Conservation (phyloP, 2,329 filamentous ascomycete species). For the Penicillium hesseltinei region DNA sequence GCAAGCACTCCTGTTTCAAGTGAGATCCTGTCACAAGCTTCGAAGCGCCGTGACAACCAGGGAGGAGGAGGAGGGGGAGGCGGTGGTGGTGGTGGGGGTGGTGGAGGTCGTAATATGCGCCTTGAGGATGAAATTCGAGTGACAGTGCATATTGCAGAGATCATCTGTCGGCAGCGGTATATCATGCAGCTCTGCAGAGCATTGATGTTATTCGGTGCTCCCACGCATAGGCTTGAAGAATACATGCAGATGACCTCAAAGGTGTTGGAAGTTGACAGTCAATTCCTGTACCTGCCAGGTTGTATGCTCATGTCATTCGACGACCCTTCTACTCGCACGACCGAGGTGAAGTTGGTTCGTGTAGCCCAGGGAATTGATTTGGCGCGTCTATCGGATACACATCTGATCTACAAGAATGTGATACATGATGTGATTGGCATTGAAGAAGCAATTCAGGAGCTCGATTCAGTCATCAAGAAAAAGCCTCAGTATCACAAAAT, state of each 20-base stretch:
- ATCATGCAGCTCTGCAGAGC: slow-evolving; percentile 79
- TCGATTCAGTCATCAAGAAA: slow-evolving; percentile 55
- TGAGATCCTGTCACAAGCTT: slow-evolving; percentile 29
- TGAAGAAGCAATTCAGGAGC: slow-evolving; percentile 41
- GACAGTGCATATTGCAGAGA: slow-evolving; percentile 62
- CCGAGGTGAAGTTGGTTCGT: slow-evolving; percentile 45
- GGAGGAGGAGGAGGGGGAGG: neutral
- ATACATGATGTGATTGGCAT: slow-evolving; percentile 46
- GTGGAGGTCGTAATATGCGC: slow-evolving; percentile 15
- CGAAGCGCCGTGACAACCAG: slow-evolving; percentile 25
- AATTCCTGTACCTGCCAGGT: slow-evolving; percentile 82
- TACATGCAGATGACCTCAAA: slow-evolving; percentile 85
- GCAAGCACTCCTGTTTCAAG: slow-evolving; percentile 31
- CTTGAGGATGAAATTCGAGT: slow-evolving; percentile 54
- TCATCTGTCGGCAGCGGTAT: slow-evolving; percentile 76
- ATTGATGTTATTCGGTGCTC: slow-evolving; percentile 87
- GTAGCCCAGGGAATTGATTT: slow-evolving; percentile 43
- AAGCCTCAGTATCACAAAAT: slow-evolving; percentile 54
- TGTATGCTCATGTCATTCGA: slow-evolving; percentile 57
- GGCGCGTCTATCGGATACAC: slow-evolving; percentile 42
- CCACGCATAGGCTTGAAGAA: slow-evolving; percentile 83
- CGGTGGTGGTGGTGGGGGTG: neutral
- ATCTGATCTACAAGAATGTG: slow-evolving; percentile 47
- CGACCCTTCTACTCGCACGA: slow-evolving; percentile 44
- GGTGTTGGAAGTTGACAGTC: slow-evolving; percentile 80